Base-by-base conservation (phyloP, 192 early-diverging fungal genomes). In the Diversispora eburnea region DNA sequence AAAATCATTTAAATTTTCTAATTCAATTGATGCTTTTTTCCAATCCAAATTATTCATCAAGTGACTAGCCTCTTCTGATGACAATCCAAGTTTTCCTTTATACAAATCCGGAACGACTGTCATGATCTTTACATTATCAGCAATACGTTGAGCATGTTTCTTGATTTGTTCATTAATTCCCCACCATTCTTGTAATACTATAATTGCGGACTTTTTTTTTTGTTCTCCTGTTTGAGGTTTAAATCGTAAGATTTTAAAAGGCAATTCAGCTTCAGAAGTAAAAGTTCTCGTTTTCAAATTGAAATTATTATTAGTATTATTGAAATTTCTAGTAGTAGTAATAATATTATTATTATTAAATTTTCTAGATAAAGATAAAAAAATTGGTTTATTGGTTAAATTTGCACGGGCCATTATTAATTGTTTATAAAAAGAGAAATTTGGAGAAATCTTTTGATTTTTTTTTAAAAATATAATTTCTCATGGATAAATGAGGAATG, bases 31-130 rank as follows among this genome's bases (percentile, higher is more conserved):
- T 5, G 82, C 78, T 1, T 72, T 13, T 13, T 64, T 49, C 84
- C 84, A 85, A 43, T 85, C 84, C 65, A 83, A 74, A 48, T 78
- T 78, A 43, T 67, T 76, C 84, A 85, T 85, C 49, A 85, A 69
- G 58, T 83, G 84, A 46, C 70, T 73, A 8, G 84, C 84, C 73
- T 85, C 84, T 75, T 77, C 84, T 10, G 70, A 70, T 54, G 78
- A 78, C n/a, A 81, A 70, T 3, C 81, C 80, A 52, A 78, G 45
- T 60, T 82, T 85, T 47, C 84, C 84, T 47, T 84, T 85, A 59
- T 85, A 85, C 13, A 85, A 42, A 67, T 85, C 84, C 10, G 84
- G 84, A 48, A 82, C 72, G 15, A 83, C 62, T 2, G 82, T 76
- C 25, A 72, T 45, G 52, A 78, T 79, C 20, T 78, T 80, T 10